phyloP scores from a whole-genome alignment of 2,329 filamentous ascomycete species.

The Myriosclerotinia scirpicola region DNA sequence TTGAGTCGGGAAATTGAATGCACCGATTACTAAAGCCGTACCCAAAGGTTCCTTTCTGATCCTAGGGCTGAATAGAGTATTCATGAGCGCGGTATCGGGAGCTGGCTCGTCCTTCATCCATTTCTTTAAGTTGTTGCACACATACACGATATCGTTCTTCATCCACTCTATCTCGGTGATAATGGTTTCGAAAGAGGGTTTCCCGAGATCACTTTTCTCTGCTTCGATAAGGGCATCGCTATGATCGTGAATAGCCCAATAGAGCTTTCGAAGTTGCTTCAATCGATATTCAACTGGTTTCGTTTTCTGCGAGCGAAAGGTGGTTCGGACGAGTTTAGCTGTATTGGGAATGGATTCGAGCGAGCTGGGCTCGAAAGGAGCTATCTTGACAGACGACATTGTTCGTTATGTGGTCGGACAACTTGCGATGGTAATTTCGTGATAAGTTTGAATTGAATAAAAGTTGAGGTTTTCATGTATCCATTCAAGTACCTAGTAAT shows the following conservation, averaged over 20 bases:
- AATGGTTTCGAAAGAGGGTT: constrained; percentile 71
- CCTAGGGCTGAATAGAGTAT: constrained; percentile 68
- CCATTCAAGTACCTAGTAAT: too few species aligned
- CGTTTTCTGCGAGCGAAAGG: constrained; percentile 79
- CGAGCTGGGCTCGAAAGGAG: constrained; percentile 58
- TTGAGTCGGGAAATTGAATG: constrained; percentile 93
- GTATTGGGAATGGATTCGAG: constrained; percentile 64
- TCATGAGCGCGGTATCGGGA: constrained; percentile 66
- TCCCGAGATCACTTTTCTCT: constrained; percentile 74
- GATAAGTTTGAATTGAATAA: background rate
- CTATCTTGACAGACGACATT: constrained; percentile 30
- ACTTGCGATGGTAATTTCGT: too few species aligned
- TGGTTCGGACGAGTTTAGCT: constrained; percentile 60
- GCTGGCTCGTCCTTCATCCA: constrained; percentile 83
- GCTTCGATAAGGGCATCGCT: constrained; percentile 71
- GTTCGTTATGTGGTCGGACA: background rate
- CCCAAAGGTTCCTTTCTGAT: constrained; percentile 88
- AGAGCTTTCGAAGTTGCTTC: constrained; percentile 86
- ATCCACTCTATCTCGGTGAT: constrained; percentile 76
- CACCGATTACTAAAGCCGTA: constrained; percentile 78
- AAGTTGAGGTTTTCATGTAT: too few species aligned
- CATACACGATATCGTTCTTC: constrained; percentile 77
- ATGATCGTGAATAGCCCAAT: constrained; percentile 87
- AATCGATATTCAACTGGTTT: constrained; percentile 79
- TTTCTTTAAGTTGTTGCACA: constrained; percentile 72